Evolutionary conservation across 768 basidiomycete genomes (phyloP).

Genomic region (Hygrocybe punicea): DNA sequence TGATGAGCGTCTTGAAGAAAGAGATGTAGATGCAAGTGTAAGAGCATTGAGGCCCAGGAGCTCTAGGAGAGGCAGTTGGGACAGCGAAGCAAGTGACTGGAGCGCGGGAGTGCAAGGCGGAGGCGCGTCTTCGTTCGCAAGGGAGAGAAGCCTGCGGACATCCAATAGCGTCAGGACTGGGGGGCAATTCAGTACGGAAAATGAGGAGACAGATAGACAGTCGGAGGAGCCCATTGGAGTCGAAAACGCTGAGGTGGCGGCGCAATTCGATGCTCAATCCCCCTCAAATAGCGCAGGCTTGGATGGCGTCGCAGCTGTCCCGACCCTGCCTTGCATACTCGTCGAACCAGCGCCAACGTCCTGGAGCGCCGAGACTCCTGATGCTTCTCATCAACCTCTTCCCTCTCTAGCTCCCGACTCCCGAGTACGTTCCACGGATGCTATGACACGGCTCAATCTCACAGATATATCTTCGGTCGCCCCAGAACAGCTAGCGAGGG

Average conservation of each 20-base stretch:
- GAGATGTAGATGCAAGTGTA: slow-evolving; percentile 84
- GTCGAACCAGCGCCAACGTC: too few relatives aligned
- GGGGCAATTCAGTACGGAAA: slow-evolving; percentile 46
- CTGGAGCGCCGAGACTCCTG: too few relatives aligned
- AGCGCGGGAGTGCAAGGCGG: slow-evolving; percentile 61
- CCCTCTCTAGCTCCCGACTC: too few relatives aligned
- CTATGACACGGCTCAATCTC: too few relatives aligned
- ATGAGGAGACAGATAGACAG: slow-evolving; percentile 25
- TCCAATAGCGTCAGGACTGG: slow-evolving; percentile 60
- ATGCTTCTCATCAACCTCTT: too few relatives aligned
- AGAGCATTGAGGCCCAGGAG: slow-evolving; percentile 85
- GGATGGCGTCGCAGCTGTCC: too few relatives aligned
- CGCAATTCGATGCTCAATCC: background rate
- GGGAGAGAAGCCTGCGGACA: slow-evolving; percentile 60
- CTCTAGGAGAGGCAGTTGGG: slow-evolving; percentile 87
- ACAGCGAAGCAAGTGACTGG: slow-evolving; percentile 85
- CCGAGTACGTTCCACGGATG: too few relatives aligned
- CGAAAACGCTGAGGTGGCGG: background rate
- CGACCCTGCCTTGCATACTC: too few relatives aligned
- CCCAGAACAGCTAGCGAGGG: background rate
- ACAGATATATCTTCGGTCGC: background rate
- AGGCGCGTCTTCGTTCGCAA: slow-evolving; percentile 44
- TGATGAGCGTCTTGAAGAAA: slow-evolving; percentile 59
- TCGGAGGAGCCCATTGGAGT: slow-evolving; percentile 23
- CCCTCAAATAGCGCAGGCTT: too few relatives aligned